These are phyloP conservation scores for Xylariaceae sp. DNA, from an alignment of 2,329 filamentous ascomycete genomes.

Conservation along the genomic window DNA sequence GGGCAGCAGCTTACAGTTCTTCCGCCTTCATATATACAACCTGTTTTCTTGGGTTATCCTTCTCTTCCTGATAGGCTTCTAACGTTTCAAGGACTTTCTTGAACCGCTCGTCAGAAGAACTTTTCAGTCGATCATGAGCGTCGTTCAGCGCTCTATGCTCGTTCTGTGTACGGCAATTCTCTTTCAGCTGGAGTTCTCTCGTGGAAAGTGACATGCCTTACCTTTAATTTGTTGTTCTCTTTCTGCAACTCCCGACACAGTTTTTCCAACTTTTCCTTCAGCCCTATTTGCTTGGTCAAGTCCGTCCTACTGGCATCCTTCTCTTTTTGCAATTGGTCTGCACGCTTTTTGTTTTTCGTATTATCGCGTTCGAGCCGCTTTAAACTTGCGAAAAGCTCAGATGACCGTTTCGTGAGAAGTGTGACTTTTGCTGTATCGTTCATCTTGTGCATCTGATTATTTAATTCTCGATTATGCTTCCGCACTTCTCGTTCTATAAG, in stretches of 20 bases:
- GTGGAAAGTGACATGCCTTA: constrained; percentile 36
- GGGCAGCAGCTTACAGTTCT: constrained; percentile 60
- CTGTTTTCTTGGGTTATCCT: constrained; percentile 74
- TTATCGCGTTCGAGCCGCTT: constrained; percentile 92
- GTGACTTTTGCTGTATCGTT: constrained; percentile 89
- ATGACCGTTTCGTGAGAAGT: constrained; percentile 82
- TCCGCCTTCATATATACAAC: constrained; percentile 83
- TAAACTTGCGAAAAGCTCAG: constrained; percentile 88
- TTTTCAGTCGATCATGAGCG: constrained; percentile 74
- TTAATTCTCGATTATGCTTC: constrained; percentile 86
- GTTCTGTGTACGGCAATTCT: constrained; percentile 49
- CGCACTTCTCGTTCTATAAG: constrained; percentile 30
- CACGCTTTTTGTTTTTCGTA: constrained; percentile 90
- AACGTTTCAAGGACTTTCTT: constrained; percentile 76
- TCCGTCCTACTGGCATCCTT: constrained; percentile 87
- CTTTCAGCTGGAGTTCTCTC: background rate
- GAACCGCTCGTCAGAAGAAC: constrained; percentile 79
- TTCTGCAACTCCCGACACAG: constrained; percentile 89
- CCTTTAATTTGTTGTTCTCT: constrained; percentile 98
- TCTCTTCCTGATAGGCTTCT: constrained; percentile 81
- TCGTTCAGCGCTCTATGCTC: constrained; percentile 91
- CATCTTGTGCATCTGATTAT: constrained; percentile 84
- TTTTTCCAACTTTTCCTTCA: constrained; percentile 97
- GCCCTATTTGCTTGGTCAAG: constrained; percentile 78
- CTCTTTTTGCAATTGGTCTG: constrained; percentile 92